A percentile compares a stretch with the other conserved stretches of the same genome.
phyloP scores from a whole-genome alignment of 805 yeast species.

The Tetrapisispora phaffii region DNA sequence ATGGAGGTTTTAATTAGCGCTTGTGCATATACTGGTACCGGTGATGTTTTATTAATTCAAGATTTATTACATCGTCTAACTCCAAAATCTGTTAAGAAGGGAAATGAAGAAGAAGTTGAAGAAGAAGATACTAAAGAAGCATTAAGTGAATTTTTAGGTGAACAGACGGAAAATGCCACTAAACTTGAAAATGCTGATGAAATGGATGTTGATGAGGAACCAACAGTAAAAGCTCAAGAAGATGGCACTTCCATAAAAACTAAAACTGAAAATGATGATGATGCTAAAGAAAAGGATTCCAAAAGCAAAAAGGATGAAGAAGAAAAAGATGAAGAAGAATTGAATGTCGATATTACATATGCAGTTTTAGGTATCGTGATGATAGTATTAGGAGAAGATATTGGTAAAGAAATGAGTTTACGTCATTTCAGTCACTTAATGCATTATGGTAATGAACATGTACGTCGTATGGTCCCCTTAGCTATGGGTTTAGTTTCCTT shows the following conservation, averaged over 20 bases:
- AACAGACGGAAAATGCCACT: conserved; percentile 22
- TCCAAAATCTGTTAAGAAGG: conserved; percentile 47
- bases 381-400: conserved; percentile 94
- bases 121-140: conserved; percentile 25
- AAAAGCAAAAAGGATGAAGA: conserved; percentile 18
- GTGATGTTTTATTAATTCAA: conserved; percentile 92
- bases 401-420: conserved; percentile 94
- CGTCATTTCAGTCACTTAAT: conserved; percentile 95
- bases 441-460: conserved; percentile 92
- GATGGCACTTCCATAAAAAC: conserved; percentile 40
- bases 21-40: conserved; percentile 95
- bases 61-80: conserved; percentile 82
- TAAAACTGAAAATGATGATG: conserved; percentile 31
- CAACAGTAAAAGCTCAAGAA: conserved; percentile 17
- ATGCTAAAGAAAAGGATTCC: conserved; percentile 26
- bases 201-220: conserved; percentile 19
- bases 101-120: conserved; percentile 43
- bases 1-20: conserved; percentile 82
- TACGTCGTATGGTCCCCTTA: conserved; percentile 89
- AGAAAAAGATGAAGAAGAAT: conserved; percentile 26
- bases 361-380: conserved; percentile 92
- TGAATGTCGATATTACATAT: conserved; percentile 46
- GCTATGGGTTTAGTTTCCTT: conserved; percentile 96
- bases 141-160: conserved; percentile 27
- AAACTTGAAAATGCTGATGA: conserved; percentile 14